A percentile compares a stretch with the other conserved stretches of the same genome.
phyloP scores from a whole-genome alignment of 106 monocot species.

The Gastrodia elata region DNA sequence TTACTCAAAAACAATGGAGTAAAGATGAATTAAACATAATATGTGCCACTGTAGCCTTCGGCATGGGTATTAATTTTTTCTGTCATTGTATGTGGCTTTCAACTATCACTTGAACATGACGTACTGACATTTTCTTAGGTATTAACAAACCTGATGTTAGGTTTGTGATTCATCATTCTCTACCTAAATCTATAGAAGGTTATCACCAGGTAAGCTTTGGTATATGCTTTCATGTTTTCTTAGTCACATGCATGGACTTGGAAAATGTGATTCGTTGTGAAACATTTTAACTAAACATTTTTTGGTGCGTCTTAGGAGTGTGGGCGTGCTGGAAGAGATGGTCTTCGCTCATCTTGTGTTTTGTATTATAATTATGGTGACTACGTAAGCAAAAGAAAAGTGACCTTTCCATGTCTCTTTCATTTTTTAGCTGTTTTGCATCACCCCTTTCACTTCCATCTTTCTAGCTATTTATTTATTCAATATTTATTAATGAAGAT shows the following conservation, averaged over 20 bases:
- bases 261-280: background rate
- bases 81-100: background rate
- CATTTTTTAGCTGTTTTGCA: background rate
- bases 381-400: conserved; percentile 48
- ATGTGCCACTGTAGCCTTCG: conserved; percentile 97
- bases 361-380: conserved; percentile 91
- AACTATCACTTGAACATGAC: background rate
- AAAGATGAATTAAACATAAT: conserved; percentile 94
- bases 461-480: background rate
- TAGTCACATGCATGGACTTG: conserved; percentile 6
- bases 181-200: conserved; percentile 98
- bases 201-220: conserved; percentile 71
- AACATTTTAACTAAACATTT: background rate
- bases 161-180: conserved; percentile 98
- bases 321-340: conserved; percentile 98
- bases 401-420: background rate
- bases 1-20: conserved; percentile 92
- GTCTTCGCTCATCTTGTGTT: conserved; percentile 75
- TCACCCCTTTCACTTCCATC: conserved; percentile 2
- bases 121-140: conserved; percentile 42
- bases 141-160: conserved; percentile 99
- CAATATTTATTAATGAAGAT: conserved; percentile 42
- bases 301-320: conserved; percentile 50
- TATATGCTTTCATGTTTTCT: background rate
- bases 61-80: conserved; percentile 68